These are phyloP conservation scores for Tricholoma matsutake DNA, from an alignment of 768 basidiomycete genomes.

Conservation along the genomic window DNA sequence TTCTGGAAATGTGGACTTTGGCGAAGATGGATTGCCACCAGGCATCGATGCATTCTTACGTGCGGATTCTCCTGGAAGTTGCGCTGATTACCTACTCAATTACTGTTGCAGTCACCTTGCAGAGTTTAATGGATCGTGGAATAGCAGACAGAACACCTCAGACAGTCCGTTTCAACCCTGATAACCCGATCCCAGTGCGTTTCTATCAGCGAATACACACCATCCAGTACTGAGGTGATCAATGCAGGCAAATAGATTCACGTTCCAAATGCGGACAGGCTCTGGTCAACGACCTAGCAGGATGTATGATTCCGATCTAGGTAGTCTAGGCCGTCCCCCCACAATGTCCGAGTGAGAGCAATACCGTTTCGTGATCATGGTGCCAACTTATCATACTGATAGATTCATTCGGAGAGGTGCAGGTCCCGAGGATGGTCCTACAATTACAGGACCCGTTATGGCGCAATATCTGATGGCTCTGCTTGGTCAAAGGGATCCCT, in stretches of 20 bases:
- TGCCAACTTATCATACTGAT: slow-evolving; percentile 4
- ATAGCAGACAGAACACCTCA: slow-evolving; percentile 16
- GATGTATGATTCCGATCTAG: background rate
- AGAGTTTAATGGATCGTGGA: slow-evolving; percentile 35
- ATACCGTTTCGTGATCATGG: background rate
- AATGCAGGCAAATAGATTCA: slow-evolving; percentile 12
- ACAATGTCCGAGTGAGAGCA: slow-evolving; percentile 53
- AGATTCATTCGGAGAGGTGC: slow-evolving; percentile 36
- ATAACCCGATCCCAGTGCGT: slow-evolving; percentile 7
- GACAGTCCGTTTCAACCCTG: slow-evolving; percentile 6
- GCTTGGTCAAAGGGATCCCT: slow-evolving; percentile 48
- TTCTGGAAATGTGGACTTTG: slow-evolving; percentile 28
- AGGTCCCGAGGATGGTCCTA: slow-evolving; percentile 26
- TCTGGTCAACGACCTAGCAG: slow-evolving; percentile 7
- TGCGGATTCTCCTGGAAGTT: slow-evolving; percentile 23
- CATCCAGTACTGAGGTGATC: background rate
- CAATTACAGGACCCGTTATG: slow-evolving; percentile 62
- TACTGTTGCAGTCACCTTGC: slow-evolving; percentile 29
- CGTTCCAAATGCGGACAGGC: slow-evolving; percentile 13
- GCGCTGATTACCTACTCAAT: background rate
- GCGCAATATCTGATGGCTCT: slow-evolving; percentile 70
- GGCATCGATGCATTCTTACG: slow-evolving; percentile 49
- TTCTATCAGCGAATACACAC: background rate
- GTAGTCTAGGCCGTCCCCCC: slow-evolving; percentile 28
- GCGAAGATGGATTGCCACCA: slow-evolving; percentile 30